phyloP scores from a whole-genome alignment of 2,329 filamentous ascomycete genomes.

The Cylindrodendrum hubeiense region DNA sequence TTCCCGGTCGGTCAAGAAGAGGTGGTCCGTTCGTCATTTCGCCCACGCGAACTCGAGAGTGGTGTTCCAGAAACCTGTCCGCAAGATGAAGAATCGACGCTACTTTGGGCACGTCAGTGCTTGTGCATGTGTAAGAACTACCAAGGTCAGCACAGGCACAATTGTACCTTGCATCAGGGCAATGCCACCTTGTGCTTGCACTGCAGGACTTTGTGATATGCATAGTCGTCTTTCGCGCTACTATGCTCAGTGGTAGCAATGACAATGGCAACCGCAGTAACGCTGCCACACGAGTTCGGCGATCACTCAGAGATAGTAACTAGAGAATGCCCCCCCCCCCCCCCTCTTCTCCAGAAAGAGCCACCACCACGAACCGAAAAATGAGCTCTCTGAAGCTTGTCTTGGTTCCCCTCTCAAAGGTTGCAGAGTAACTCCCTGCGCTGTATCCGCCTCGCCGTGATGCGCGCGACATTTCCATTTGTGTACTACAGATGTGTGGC shows the following conservation, averaged over 20 bases:
- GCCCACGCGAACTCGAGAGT: constrained; percentile 25
- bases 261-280: background rate
- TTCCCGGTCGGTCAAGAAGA: constrained; percentile 24
- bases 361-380: constrained; percentile 19
- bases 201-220: background rate
- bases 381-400: constrained; percentile 9
- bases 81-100: constrained; percentile 12
- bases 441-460: constrained; percentile 1
- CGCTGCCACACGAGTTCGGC: background rate
- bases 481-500: background rate
- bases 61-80: constrained; percentile 20
- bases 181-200: background rate
- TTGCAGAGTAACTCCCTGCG: background rate
- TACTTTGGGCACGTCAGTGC: constrained; percentile 24
- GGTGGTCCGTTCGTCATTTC: constrained; percentile 35
- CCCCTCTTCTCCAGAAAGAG: background rate
- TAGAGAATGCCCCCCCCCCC: background rate
- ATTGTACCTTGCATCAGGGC: background rate
- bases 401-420: constrained; percentile 14
- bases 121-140: constrained; percentile 36
- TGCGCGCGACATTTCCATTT: constrained; percentile 14
- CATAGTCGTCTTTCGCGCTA: background rate
- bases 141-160: background rate
- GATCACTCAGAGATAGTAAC: background rate
- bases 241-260: background rate